A percentile compares a stretch with the other conserved stretches of the same genome.
phyloP scores from a whole-genome alignment of 2,329 filamentous ascomycete genomes.

The Diaporthe sp. region DNA sequence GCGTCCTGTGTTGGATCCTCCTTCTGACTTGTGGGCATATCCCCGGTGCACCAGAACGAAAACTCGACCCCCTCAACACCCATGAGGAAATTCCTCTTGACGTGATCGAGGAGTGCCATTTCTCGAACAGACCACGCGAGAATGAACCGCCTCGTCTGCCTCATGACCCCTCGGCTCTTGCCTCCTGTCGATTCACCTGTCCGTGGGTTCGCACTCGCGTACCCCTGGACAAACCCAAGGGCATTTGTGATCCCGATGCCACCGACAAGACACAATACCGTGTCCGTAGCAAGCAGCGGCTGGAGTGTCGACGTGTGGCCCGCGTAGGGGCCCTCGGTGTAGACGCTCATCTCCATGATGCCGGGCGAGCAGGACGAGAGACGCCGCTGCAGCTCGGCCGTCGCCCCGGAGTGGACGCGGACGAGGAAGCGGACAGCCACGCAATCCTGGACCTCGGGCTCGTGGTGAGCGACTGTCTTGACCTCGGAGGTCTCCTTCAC shows the following conservation, averaged over 20 bases:
- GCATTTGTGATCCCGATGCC: conserved; percentile 17
- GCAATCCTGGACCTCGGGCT: conserved; percentile 22
- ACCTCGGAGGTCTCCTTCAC: background rate
- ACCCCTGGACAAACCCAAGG: conserved; percentile 4
- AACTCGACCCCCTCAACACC: conserved; percentile 15
- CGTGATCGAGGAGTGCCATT: conserved; percentile 10
- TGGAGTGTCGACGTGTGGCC: conserved; percentile 5
- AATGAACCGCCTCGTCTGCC: conserved; percentile 8
- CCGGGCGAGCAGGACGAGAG: background rate
- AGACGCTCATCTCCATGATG: conserved; percentile 23
- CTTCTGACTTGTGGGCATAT: background rate
- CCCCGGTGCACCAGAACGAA: conserved; percentile 7
- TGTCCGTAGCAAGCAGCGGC: conserved; percentile 11
- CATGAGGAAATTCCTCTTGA: background rate
- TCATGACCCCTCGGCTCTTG: background rate
- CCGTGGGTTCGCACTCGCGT: background rate
- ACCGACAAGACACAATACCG: background rate
- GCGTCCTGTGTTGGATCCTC: background rate
- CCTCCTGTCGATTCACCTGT: background rate
- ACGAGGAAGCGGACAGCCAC: conserved; percentile 22
- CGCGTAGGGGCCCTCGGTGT: conserved; percentile 16
- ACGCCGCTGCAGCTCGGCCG: background rate
- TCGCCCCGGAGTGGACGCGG: conserved; percentile 1
- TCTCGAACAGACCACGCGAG: conserved; percentile 19
- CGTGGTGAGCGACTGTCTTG: background rate